phyloP scores from a whole-genome alignment of 2,329 filamentous ascomycete species.

The Westerdykella aurantiaca region DNA sequence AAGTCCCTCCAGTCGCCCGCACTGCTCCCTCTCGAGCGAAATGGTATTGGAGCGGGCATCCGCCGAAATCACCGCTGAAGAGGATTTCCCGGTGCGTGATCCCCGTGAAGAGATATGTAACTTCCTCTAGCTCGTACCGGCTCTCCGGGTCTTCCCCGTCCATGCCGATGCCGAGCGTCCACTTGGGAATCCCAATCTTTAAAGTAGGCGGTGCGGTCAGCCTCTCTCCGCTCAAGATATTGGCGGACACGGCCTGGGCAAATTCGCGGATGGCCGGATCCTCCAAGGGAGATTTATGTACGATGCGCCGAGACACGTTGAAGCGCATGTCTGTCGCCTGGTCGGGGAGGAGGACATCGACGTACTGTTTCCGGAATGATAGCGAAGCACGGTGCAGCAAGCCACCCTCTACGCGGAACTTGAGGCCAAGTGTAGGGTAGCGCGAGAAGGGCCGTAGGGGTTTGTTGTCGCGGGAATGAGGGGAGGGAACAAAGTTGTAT shows the following conservation, averaged over 20 bases:
- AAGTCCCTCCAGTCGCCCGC: constrained; percentile 15
- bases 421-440: constrained; percentile 22
- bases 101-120: constrained; percentile 27
- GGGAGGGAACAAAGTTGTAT: constrained; percentile 22
- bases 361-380: constrained; percentile 15
- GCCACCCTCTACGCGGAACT: constrained; percentile 15
- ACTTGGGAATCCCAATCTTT: constrained; percentile 23
- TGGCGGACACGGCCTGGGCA: constrained; percentile 13
- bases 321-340: constrained; percentile 27
- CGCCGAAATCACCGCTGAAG: constrained; percentile 11
- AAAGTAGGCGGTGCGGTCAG: constrained; percentile 24
- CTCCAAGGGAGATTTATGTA: constrained; percentile 6
- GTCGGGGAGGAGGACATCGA: constrained; percentile 29
- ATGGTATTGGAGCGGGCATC: constrained; percentile 12
- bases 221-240: constrained; percentile 23
- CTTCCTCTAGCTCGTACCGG: neutral
- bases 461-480: constrained; percentile 6
- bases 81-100: constrained; percentile 23
- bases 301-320: constrained; percentile 11
- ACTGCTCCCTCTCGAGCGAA: constrained; percentile 25
- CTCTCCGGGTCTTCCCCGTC: constrained; percentile 6
- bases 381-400: constrained; percentile 18
- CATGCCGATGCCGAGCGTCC: constrained; percentile 13
- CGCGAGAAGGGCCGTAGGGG: constrained; percentile 5
- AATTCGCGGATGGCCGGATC: constrained; percentile 15